These are phyloP conservation scores for Conticribra guillardii DNA, from an alignment of 108 stramenopile genomes.

Conservation along the genomic window DNA sequence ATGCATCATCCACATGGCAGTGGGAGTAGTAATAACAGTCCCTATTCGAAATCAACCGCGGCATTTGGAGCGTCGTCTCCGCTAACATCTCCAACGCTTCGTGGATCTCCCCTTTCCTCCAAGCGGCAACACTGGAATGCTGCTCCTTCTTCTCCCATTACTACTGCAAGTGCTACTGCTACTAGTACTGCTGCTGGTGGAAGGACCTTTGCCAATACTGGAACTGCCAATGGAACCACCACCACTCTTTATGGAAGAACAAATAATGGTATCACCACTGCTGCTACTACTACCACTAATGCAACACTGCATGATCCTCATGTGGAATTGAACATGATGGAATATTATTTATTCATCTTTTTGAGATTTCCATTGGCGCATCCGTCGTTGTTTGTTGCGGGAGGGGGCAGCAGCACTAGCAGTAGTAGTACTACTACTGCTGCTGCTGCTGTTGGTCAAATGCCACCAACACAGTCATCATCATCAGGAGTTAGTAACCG, in stretches of 20 bases:
- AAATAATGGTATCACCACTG: no score
- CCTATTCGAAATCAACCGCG: not conserved
- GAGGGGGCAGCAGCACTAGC: slow-evolving; percentile 11
- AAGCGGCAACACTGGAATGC: not conserved
- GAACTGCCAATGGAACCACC: no score
- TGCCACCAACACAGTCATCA: no score
- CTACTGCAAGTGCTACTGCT: not conserved
- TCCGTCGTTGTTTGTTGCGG: slow-evolving; percentile 14
- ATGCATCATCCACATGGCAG: not conserved
- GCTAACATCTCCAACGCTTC: not conserved
- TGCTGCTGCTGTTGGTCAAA: not conserved
- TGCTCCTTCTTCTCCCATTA: not conserved
- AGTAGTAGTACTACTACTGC: slow-evolving; percentile 5
- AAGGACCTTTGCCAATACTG: no score
- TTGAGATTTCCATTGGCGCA: slow-evolving; percentile 71
- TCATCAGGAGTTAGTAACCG: no score
- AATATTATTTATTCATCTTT: slow-evolving; percentile 71
- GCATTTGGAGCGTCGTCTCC: not conserved
- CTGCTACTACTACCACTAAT: no score
- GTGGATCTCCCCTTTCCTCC: not conserved
- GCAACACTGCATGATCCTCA: slow-evolving; percentile 12
- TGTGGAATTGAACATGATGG: slow-evolving; percentile 66
- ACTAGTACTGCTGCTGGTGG: not conserved
- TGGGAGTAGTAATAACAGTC: not conserved
- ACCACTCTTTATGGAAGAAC: no score